These are phyloP conservation scores for Lactarius tabidus DNA, from an alignment of 768 basidiomycete species.

Conservation along the genomic window DNA sequence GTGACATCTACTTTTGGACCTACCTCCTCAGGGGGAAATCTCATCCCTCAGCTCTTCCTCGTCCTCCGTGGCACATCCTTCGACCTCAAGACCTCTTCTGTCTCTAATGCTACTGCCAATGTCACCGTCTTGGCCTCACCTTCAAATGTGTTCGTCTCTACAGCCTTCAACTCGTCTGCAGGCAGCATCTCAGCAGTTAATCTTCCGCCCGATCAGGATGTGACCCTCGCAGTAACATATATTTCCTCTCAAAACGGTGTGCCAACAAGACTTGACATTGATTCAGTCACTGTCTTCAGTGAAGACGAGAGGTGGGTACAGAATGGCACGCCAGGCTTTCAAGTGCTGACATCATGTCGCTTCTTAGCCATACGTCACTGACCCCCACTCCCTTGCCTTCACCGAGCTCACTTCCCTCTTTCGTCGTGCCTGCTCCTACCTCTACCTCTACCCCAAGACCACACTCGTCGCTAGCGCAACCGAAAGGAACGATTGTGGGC, in stretches of 20 bases:
- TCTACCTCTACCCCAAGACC: conserved; percentile 6
- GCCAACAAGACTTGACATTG: conserved; percentile 26
- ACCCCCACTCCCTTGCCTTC: conserved; percentile 17
- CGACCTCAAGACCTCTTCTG: conserved; percentile 20
- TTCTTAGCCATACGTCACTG: conserved; percentile 14
- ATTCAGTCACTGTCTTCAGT: conserved; percentile 18
- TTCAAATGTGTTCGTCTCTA: conserved; percentile 20
- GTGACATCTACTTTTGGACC: conserved; percentile 27
- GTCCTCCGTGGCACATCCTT: conserved; percentile 25
- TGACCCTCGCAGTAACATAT: conserved; percentile 26
- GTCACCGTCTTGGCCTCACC: conserved; percentile 26
- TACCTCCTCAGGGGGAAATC: neutral
- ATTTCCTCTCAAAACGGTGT: conserved; percentile 9
- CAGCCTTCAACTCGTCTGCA: conserved; percentile 20
- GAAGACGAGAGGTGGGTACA: conserved; percentile 8
- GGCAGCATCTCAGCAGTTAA: conserved; percentile 23
- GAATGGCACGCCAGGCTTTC: neutral
- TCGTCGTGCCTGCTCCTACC: conserved; percentile 21
- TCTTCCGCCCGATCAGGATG: conserved; percentile 21
- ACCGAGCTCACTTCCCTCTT: conserved; percentile 24
- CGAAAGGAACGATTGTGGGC: conserved; percentile 26
- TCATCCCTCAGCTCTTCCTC: conserved; percentile 28
- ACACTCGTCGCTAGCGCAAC: conserved; percentile 19
- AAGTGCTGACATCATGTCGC: neutral
- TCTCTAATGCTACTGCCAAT: conserved; percentile 27